Evolutionary conservation across 495 filamentous ascomycete genomes (phyloP).

Genomic region (Lophium mytilinum): DNA sequence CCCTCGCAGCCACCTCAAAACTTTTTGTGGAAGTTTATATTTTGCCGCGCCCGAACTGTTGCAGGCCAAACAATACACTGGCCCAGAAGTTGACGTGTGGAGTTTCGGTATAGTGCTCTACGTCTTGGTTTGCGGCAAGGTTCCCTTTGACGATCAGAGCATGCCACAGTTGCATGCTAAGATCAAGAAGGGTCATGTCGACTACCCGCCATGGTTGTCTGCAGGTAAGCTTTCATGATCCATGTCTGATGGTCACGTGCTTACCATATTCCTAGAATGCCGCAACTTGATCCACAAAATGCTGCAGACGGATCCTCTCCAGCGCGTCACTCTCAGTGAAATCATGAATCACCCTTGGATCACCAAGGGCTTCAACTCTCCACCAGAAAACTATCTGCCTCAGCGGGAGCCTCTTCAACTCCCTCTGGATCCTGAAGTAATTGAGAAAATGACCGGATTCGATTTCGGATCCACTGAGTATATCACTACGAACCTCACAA

Average conservation of each 20-base stretch:
- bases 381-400: conserved; percentile 87
- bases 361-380: conserved; percentile 77
- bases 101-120: conserved; percentile 99
- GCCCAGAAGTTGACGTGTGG: conserved; percentile 97
- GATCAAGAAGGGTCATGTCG: conserved; percentile 94
- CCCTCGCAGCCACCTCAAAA: conserved; percentile 79
- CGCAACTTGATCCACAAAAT: conserved; percentile 89
- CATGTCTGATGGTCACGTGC: not conserved
- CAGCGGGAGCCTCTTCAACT: conserved; percentile 74
- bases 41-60: conserved; percentile 95
- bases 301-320: conserved; percentile 88
- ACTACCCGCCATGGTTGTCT: conserved; percentile 90
- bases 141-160: conserved; percentile 98
- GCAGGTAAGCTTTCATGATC: conserved; percentile 51
- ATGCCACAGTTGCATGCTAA: conserved; percentile 98
- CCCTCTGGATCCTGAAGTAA: conserved; percentile 73
- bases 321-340: conserved; percentile 78
- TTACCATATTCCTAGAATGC: conserved; percentile 58
- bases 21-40: conserved; percentile 96
- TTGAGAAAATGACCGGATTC: conserved; percentile 94
- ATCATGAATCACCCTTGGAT: conserved; percentile 98
- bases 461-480: conserved; percentile 86
- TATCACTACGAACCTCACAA: conserved; percentile 73
- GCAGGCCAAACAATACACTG: conserved; percentile 88
- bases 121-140: conserved; percentile 94